Percentiles rank a stretch among this genome's conserved stretches.
These are phyloP conservation scores for Lyophyllum semitale DNA, from an alignment of 768 basidiomycete species.

Conservation along the genomic window DNA sequence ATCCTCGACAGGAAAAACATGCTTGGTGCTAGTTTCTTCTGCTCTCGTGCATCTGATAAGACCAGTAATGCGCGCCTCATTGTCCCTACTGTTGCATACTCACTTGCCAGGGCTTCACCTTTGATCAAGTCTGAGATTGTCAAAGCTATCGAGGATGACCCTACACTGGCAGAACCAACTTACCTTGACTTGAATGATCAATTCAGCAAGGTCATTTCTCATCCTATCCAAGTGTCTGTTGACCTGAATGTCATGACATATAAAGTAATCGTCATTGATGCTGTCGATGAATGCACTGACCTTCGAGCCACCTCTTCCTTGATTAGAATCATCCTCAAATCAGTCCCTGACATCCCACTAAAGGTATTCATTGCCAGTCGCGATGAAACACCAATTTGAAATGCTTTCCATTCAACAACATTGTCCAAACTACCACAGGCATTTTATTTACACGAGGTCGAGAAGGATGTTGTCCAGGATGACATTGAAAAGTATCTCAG, in stretches of 20 bases:
- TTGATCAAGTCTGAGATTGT: constrained; percentile 6
- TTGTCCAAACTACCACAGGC: neutral
- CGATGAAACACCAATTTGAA: constrained; percentile 1
- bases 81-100: constrained; percentile 20
- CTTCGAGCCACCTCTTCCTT: neutral
- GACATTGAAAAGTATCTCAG: neutral
- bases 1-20: constrained; percentile 1
- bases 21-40: constrained; percentile 26
- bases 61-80: constrained; percentile 15
- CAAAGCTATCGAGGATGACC: constrained; percentile 5
- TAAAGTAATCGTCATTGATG: constrained; percentile 17
- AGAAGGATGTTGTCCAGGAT: constrained; percentile 11
- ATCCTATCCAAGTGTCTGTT: constrained; percentile 10
- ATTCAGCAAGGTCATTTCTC: constrained; percentile 15
- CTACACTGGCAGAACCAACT: constrained; percentile 2
- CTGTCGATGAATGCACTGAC: constrained; percentile 24
- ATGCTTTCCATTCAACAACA: neutral
- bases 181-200: constrained; percentile 11
- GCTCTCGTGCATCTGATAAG: constrained; percentile 14
- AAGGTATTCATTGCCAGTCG: neutral
- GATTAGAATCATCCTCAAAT: neutral
- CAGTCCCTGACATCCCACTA: neutral
- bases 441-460: constrained; percentile 14
- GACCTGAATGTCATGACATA: neutral
- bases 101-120: constrained; percentile 10